phyloP scores from a whole-genome alignment of 2,329 filamentous ascomycete species.

The Fusarium siculi region DNA sequence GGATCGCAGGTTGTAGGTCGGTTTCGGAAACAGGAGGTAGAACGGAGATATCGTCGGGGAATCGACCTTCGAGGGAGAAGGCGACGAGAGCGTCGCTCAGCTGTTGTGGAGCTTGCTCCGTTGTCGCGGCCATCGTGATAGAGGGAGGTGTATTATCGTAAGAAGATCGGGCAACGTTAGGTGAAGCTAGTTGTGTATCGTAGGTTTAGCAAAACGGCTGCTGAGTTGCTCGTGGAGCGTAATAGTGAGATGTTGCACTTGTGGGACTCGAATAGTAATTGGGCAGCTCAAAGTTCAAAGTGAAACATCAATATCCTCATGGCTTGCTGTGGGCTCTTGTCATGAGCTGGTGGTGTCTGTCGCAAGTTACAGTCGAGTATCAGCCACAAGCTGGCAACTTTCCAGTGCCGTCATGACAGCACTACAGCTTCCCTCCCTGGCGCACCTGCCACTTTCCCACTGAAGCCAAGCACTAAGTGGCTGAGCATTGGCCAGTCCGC shows the following conservation, averaged over 20 bases:
- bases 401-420: slow-evolving; percentile 33
- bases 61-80: slow-evolving; percentile 54
- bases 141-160: background rate
- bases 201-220: background rate
- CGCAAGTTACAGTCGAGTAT: slow-evolving; percentile 26
- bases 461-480: slow-evolving; percentile 4
- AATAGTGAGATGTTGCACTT: background rate
- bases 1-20: slow-evolving; percentile 53
- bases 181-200: slow-evolving; percentile 27
- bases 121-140: slow-evolving; percentile 46
- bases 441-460: slow-evolving; percentile 10
- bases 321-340: background rate
- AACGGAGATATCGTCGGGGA: slow-evolving; percentile 53
- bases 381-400: slow-evolving; percentile 43
- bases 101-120: slow-evolving; percentile 42
- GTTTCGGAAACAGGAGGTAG: slow-evolving; percentile 52
- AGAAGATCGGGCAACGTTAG: background rate
- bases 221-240: slow-evolving; percentile 3
- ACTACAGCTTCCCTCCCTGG: slow-evolving; percentile 2
- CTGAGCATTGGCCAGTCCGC: slow-evolving; percentile 27
- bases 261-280: background rate
- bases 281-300: background rate
- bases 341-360: slow-evolving; percentile 34
- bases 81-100: slow-evolving; percentile 54
- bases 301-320: background rate